phyloP scores from a whole-genome alignment of 176 grass and related monocot genomes.

The Avena insularis region DNA sequence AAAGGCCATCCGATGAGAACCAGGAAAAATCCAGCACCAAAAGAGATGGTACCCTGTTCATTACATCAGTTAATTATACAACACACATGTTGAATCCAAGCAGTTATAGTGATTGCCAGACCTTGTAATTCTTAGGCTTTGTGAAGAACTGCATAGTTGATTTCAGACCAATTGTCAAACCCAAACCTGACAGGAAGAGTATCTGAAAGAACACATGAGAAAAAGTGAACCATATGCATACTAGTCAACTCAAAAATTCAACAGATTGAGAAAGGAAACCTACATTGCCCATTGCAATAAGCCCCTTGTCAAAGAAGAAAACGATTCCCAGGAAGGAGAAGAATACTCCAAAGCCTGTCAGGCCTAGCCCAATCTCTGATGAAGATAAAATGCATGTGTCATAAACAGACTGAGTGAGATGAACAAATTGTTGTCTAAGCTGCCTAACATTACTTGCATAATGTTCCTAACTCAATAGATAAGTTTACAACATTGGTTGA shows the following conservation, averaged over 20 bases:
- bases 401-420: slow-evolving; percentile 23
- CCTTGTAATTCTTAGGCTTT: slow-evolving; percentile 99
- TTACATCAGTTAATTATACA: slow-evolving; percentile 35
- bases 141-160: slow-evolving; percentile 99
- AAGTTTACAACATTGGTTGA: background rate
- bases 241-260: background rate
- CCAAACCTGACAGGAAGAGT: slow-evolving; percentile 94
- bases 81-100: background rate
- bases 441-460: slow-evolving; percentile 22
- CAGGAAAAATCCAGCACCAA: slow-evolving; percentile 84
- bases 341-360: slow-evolving; percentile 97
- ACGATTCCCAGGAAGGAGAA: slow-evolving; percentile 94
- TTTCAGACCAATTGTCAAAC: slow-evolving; percentile 95
- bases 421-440: slow-evolving; percentile 31
- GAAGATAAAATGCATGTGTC: slow-evolving; percentile 31
- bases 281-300: slow-evolving; percentile 98
- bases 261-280: slow-evolving; percentile 1
- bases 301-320: slow-evolving; percentile 96
- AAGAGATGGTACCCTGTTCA: slow-evolving; percentile 95
- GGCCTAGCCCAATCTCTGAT: slow-evolving; percentile 87
- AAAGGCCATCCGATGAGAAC: slow-evolving; percentile 95
- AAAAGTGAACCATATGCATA: slow-evolving; percentile 40
- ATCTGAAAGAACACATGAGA: slow-evolving; percentile 61
- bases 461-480: slow-evolving; percentile 5
- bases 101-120: slow-evolving; percentile 23